Evolutionary conservation across 306 rosid species (phyloP), one percentile per base, ranked within the genome.

Genomic region (Canavalia gladiata): DNA sequence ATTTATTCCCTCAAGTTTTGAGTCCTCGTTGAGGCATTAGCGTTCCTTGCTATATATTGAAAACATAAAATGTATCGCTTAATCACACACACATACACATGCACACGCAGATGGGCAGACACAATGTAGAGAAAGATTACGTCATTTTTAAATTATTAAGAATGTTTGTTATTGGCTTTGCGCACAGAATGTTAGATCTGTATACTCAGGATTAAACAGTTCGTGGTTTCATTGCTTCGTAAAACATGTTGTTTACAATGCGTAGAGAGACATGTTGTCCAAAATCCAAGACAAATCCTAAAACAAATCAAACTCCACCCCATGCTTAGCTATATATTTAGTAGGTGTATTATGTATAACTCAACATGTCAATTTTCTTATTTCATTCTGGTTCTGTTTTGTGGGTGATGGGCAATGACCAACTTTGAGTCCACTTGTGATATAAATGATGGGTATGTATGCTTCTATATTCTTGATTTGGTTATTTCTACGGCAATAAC

Each of bases 381-480:
- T 28, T 57, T 57, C 42, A 57, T 74, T 42, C 39, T 57, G 7
- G 78, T 56, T 56, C 41, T 54, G 39, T 74, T 56, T 57, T 41
- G 31, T 11, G 29, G 7, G 28, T 74, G 57, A 37, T 68, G 41
- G 50, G 37, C 25, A 37, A 10, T 37, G 39, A 9, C 54, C 39
- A 56, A 73, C 39, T 54, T 18, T 54, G 28, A 39, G 12, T 10
- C 54, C 12, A 39, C 67, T 5, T 56, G 25, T 54, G 51, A 10
- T 72, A 56, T 72, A 18, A n/a, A 72, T 54, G 63, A 56, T 72
- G 72, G 33, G 37, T 41, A 25, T 72, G 54, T 73, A 73, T 72
- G 29, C 28, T 73, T 56, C 42, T 42, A 55, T 41, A 29, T 56
- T 28, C 55, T 56, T 28, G 11, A 5, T 55, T 56, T 56, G 29